phyloP scores from a whole-genome alignment of 768 basidiomycete genomes.

The Calocera cornea region DNA sequence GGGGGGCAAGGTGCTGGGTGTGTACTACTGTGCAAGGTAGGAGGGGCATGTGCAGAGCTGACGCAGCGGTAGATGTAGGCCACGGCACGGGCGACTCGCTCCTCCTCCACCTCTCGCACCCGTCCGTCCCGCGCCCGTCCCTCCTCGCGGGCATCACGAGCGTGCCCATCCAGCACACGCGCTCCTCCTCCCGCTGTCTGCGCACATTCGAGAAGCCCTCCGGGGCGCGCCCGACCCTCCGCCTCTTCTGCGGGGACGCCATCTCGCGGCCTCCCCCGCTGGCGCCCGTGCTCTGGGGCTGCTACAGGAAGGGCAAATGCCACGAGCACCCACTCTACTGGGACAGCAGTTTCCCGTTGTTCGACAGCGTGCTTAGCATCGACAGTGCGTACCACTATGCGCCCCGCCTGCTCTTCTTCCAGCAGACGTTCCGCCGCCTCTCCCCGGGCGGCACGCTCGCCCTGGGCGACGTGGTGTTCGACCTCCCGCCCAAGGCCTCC shows the following conservation, averaged over 20 bases:
- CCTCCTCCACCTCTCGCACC: conserved; percentile 37
- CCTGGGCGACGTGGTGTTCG: conserved; percentile 50
- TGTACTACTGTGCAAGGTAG: conserved; percentile 6
- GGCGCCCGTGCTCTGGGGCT: neutral
- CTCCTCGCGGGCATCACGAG: conserved; percentile 46
- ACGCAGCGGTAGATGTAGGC: conserved; percentile 40
- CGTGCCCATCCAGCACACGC: conserved; percentile 32
- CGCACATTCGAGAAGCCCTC: conserved; percentile 25
- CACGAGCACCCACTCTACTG: conserved; percentile 35
- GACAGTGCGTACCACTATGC: conserved; percentile 61
- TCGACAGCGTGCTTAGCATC: conserved; percentile 42
- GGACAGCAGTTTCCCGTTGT: conserved; percentile 20
- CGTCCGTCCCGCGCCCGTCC: conserved; percentile 34
- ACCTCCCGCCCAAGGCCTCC: conserved; percentile 17
- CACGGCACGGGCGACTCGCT: conserved; percentile 57
- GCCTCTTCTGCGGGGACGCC: conserved; percentile 8
- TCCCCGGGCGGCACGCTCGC: conserved; percentile 39
- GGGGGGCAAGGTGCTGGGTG: conserved; percentile 43
- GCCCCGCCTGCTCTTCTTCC: conserved; percentile 38
- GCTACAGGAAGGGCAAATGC: conserved; percentile 4
- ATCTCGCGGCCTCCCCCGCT: conserved; percentile 4
- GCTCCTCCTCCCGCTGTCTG: neutral
- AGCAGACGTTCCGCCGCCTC: conserved; percentile 36
- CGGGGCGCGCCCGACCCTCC: conserved; percentile 21
- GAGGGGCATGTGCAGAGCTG: conserved; percentile 5